phyloP scores from a whole-genome alignment of 2,329 filamentous ascomycete species.

The Talaromyces sp. region DNA sequence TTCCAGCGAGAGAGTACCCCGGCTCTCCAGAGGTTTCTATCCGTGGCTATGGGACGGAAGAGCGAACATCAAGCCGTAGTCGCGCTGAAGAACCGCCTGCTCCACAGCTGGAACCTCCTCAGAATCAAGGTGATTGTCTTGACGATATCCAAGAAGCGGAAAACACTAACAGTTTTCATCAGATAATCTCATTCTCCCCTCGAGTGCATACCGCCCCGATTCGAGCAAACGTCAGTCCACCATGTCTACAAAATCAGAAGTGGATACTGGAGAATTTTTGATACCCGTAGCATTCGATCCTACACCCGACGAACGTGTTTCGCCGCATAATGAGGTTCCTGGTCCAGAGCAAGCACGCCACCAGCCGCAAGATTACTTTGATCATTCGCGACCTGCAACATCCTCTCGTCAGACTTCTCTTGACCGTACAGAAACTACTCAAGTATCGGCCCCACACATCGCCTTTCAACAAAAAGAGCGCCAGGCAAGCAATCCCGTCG shows the following conservation, averaged over 20 bases:
- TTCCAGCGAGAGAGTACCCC: constrained; percentile 59
- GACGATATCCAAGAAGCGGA: background rate
- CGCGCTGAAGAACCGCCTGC: constrained; percentile 26
- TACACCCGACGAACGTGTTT: constrained; percentile 56
- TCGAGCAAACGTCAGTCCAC: constrained; percentile 69
- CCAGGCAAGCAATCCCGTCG: constrained; percentile 51
- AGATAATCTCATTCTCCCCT: constrained; percentile 67
- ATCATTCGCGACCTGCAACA: constrained; percentile 26
- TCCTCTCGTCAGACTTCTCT: constrained; percentile 27
- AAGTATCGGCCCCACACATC: constrained; percentile 74
- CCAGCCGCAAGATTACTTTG: constrained; percentile 58
- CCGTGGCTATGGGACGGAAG: constrained; percentile 23
- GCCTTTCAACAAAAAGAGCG: constrained; percentile 83
- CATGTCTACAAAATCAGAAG: constrained; percentile 55
- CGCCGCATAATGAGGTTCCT: constrained; percentile 30
- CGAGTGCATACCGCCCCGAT: constrained; percentile 63
- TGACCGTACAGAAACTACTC: constrained; percentile 31
- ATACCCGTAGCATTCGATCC: constrained; percentile 72
- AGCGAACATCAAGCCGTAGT: constrained; percentile 24
- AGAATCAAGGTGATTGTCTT: constrained; percentile 31
- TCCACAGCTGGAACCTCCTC: constrained; percentile 26
- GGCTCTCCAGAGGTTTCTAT: constrained; percentile 36
- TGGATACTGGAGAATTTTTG: constrained; percentile 63
- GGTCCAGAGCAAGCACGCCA: constrained; percentile 19
- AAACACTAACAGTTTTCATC: background rate